Evolutionary conservation across 169 alveolate species (phyloP), one percentile per base, ranked within the genome.

Genomic region (Neospora caninum): DNA sequence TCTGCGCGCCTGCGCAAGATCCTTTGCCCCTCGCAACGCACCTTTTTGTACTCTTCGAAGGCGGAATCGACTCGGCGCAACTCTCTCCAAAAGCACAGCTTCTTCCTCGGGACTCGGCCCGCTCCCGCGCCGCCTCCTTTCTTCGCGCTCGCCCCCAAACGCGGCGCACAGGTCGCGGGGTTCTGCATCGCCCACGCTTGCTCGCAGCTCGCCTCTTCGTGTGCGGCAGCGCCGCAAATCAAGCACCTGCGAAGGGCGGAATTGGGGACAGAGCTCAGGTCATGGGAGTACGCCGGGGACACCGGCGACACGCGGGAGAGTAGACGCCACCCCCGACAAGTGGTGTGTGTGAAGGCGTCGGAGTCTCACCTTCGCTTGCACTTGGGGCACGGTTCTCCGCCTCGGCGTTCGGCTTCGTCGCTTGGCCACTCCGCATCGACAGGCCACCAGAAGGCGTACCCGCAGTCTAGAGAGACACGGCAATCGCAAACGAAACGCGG

Each of bases 391-490:
- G 64, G 31, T 22, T 82, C 89, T 4, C 67, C 89, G 54, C 89
- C 89, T 13, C 13, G 69, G 54, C 89, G 54, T 20, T 42, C 89
- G 25, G 89, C 34, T 82, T 82, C 89, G 89, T 82, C 67, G 22
- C 38, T 31, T 7, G 38, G 69, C 89, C 89, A 82, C 89, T 82
- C 89, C 39, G 54, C 89, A 27, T 82, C 89, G 18, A 49, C 41
- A 20, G 89, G 89, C 89, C 89, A 82, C 89, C 89, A 82, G 36
- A 82, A 82, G 18, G 89, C 89, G 89, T 82, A 82, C 42, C 89
- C 89, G 89, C 89, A 82, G n/a, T 49, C 89, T 82, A 67, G 41
- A 43, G 22, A 73, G 38, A 13, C 39, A 13, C 45, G 42, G 18
- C 84, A 22, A 9, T 0, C 6, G 89, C n/a, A 82, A n/a, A n/a